phyloP scores from a whole-genome alignment of 148 eudicot species.

The Chenopodium formosanum region DNA sequence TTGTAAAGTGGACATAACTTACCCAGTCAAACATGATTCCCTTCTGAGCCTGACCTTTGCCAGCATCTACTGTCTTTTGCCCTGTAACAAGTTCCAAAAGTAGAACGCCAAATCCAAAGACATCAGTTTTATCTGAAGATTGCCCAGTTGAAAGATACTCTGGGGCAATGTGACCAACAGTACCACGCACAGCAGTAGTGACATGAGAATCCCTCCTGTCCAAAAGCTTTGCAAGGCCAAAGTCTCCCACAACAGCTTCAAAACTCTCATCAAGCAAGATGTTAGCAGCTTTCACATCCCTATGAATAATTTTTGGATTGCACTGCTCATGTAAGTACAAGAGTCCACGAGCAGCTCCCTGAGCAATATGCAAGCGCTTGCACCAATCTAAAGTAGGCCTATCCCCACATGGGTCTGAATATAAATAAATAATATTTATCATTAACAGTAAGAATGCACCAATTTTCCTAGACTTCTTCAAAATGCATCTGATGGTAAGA shows the following conservation, averaged over 20 bases:
- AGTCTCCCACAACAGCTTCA: conserved; percentile 97
- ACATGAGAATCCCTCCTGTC: conserved; percentile 86
- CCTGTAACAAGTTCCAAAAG: conserved; percentile 93
- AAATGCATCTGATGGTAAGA: too few relatives aligned
- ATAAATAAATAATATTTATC: neutral
- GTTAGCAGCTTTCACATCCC: conserved; percentile 96
- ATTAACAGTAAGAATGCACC: neutral
- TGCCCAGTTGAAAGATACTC: conserved; percentile 97
- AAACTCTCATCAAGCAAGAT: conserved; percentile 79
- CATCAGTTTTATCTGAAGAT: conserved; percentile 92
- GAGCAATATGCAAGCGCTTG: conserved; percentile 76
- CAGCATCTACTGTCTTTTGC: conserved; percentile 65
- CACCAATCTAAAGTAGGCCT: conserved; percentile 79
- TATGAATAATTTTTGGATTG: conserved; percentile 87
- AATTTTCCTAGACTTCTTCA: neutral
- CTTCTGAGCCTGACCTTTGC: conserved; percentile 74
- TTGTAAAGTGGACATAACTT: neutral
- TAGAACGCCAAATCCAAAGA: conserved; percentile 86
- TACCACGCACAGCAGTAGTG: conserved; percentile 95
- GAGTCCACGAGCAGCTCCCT: conserved; percentile 86
- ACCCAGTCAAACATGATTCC: conserved; percentile 90
- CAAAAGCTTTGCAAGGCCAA: conserved; percentile 94
- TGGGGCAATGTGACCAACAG: conserved; percentile 91
- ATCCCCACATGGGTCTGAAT: conserved; percentile 55
- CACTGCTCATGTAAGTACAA: conserved; percentile 89